These are phyloP conservation scores for Penicillium riverlandense DNA, from an alignment of 495 filamentous ascomycete genomes.

Conservation along the genomic window DNA sequence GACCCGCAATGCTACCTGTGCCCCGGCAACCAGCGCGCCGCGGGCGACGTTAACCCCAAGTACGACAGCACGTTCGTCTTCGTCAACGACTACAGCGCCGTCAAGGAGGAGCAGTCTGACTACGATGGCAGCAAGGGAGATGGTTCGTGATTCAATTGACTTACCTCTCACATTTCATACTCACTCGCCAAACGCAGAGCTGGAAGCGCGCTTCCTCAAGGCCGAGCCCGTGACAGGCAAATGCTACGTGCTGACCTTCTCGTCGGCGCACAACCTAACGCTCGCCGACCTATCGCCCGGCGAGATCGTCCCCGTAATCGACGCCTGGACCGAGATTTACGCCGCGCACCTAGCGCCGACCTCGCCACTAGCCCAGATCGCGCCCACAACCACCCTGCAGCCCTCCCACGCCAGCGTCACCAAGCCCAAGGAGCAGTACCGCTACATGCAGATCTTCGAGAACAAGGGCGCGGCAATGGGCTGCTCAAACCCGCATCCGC, in stretches of 20 bases:
- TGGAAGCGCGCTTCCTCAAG: conserved; percentile 71
- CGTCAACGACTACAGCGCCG: conserved; percentile 95
- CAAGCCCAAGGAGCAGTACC: conserved; percentile 68
- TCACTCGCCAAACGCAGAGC: conserved; percentile 36
- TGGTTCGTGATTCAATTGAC: conserved; percentile 24
- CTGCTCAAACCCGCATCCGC: conserved; percentile 96
- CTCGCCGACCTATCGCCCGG: conserved; percentile 71
- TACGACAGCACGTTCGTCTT: conserved; percentile 89
- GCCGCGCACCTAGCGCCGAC: conserved; percentile 65
- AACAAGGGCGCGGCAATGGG: conserved; percentile 99
- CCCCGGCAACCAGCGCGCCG: conserved; percentile 85
- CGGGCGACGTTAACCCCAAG: conserved; percentile 79
- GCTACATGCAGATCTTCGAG: conserved; percentile 99
- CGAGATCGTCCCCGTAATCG: conserved; percentile 68
- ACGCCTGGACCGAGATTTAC: conserved; percentile 88
- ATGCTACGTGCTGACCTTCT: conserved; percentile 97
- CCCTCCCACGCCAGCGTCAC: conserved; percentile 35
- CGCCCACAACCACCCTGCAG: conserved; percentile 38
- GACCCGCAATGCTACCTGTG: conserved; percentile 95
- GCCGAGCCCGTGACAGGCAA: conserved; percentile 86
- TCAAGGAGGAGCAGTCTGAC: conserved; percentile 82
- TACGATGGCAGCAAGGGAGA: conserved; percentile 50
- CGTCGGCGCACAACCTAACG: conserved; percentile 80
- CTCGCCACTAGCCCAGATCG: conserved; percentile 53
- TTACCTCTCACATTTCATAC: background rate